phyloP scores from a whole-genome alignment of 345 rosid species.

The Eucalyptus cladocalyx region DNA sequence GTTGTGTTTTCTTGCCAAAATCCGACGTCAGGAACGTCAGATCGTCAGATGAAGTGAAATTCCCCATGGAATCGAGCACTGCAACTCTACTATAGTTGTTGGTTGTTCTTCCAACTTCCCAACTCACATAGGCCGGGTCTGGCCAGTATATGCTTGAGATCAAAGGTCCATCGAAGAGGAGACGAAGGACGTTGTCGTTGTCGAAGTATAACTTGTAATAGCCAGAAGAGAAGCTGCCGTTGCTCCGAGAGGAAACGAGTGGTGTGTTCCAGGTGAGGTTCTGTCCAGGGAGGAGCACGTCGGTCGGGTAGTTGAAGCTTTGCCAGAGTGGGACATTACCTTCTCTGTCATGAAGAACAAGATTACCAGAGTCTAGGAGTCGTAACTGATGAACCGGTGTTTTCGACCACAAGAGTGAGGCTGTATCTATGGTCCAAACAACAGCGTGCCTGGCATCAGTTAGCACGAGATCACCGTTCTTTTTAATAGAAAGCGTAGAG shows the following conservation, averaged over 20 bases:
- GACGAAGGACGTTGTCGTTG: constrained; percentile 8
- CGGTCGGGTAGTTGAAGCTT: constrained; percentile 19
- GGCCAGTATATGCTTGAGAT: constrained; percentile 16
- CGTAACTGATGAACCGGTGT: not conserved
- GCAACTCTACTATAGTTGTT: constrained; percentile 9
- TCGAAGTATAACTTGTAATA: constrained; percentile 8
- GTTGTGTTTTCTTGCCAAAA: not conserved
- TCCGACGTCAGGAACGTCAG: constrained; percentile 1
- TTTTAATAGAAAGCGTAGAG: not conserved
- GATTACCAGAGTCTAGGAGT: constrained; percentile 8
- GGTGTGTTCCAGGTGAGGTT: not conserved
- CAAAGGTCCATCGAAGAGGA: constrained; percentile 1
- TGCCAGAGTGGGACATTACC: constrained; percentile 2
- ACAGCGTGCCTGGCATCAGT: not conserved
- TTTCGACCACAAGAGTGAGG: not conserved
- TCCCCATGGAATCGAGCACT: not conserved
- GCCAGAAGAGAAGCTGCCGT: constrained; percentile 3
- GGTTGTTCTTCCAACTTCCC: constrained; percentile 3
- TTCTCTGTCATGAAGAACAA: not conserved
- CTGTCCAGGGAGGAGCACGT: constrained; percentile 21
- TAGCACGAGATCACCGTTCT: not conserved
- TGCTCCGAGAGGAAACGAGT: constrained; percentile 3
- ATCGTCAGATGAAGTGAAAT: constrained; percentile 5
- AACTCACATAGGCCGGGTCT: not conserved
- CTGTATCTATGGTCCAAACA: not conserved